Evolutionary conservation across 1,139 yeast genomes (phyloP).

Genomic region (Blastobotrys capitulatus): DNA sequence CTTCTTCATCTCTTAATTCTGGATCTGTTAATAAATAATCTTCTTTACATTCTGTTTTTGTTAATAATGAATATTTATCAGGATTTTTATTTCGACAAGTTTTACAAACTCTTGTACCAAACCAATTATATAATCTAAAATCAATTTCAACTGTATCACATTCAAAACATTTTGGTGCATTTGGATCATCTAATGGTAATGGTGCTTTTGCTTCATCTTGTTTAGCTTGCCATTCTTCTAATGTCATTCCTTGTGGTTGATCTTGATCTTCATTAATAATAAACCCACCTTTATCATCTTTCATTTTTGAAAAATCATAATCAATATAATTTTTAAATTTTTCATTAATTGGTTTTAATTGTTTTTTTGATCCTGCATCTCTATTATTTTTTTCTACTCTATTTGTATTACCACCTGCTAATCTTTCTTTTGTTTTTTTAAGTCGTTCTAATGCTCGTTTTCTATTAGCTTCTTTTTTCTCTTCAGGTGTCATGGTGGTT

Average conservation of each 20-base stretch:
- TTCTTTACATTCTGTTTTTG: constrained; percentile 92
- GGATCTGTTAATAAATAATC: constrained; percentile 93
- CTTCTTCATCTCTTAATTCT: constrained; percentile 64
- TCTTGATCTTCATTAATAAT: constrained; percentile 43
- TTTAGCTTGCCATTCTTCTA: constrained; percentile 75
- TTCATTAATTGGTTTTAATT: constrained; percentile 22
- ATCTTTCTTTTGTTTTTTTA: constrained; percentile 39
- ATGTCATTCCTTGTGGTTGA: constrained; percentile 40
- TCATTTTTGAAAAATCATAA: constrained; percentile 85
- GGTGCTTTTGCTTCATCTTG: constrained; percentile 34
- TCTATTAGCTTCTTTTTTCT: constrained; percentile 47
- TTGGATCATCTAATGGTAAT: constrained; percentile 43
- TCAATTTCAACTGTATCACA: constrained; percentile 76
- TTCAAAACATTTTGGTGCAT: constrained; percentile 73
- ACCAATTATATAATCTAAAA: constrained; percentile 60
- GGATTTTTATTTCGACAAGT: constrained; percentile 67
- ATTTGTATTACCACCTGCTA: constrained; percentile 11
- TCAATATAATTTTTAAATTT: constrained; percentile 66
- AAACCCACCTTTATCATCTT: constrained; percentile 85
- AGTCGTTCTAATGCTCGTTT: constrained; percentile 54
- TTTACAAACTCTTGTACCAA: constrained; percentile 71
- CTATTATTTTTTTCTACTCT: constrained; percentile 6
- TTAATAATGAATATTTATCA: constrained; percentile 81
- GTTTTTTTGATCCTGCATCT: constrained; percentile 11
- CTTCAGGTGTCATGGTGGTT: neutral